phyloP scores from a whole-genome alignment of 352 stramenopile species.

The Phytophthora pini region DNA sequence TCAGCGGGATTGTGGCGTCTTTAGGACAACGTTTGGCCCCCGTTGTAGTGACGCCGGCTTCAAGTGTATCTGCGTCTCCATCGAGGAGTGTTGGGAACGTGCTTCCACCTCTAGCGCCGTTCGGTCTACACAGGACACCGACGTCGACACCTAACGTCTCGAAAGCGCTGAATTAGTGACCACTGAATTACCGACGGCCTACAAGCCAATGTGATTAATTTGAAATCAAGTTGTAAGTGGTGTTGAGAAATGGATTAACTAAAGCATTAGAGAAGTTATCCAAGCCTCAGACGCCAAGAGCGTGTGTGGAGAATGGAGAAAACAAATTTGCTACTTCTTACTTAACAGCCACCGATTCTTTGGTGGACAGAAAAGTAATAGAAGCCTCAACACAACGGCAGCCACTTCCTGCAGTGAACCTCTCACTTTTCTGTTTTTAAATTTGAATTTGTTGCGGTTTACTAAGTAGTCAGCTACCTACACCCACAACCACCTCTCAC shows the following conservation, averaged over 20 bases:
- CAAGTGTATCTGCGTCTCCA: slow-evolving; percentile 12
- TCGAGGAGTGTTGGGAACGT: slow-evolving; percentile 9
- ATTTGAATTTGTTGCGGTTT: too few species aligned
- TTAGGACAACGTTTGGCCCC: slow-evolving; percentile 8
- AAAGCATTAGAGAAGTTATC: too few species aligned
- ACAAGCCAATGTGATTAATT: neutral
- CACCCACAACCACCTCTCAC: too few species aligned
- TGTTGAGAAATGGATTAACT: neutral
- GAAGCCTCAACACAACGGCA: too few species aligned
- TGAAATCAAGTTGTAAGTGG: neutral
- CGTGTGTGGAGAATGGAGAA: too few species aligned
- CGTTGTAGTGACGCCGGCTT: slow-evolving; percentile 1
- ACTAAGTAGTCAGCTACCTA: too few species aligned
- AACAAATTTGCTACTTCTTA: too few species aligned
- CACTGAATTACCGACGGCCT: neutral
- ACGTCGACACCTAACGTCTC: slow-evolving; percentile 13
- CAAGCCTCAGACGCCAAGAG: too few species aligned
- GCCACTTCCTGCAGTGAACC: too few species aligned
- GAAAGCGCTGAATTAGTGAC: slow-evolving; percentile 24
- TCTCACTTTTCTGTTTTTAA: too few species aligned
- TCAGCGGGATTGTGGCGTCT: slow-evolving; percentile 12
- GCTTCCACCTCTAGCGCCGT: slow-evolving; percentile 27
- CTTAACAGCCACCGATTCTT: too few species aligned
- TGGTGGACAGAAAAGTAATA: too few species aligned
- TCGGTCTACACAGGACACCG: slow-evolving; percentile 10